Evolutionary conservation across 179 eudicot genomes (phyloP), one percentile per base, ranked within the genome.

Genomic region (Beta corolliflora): DNA sequence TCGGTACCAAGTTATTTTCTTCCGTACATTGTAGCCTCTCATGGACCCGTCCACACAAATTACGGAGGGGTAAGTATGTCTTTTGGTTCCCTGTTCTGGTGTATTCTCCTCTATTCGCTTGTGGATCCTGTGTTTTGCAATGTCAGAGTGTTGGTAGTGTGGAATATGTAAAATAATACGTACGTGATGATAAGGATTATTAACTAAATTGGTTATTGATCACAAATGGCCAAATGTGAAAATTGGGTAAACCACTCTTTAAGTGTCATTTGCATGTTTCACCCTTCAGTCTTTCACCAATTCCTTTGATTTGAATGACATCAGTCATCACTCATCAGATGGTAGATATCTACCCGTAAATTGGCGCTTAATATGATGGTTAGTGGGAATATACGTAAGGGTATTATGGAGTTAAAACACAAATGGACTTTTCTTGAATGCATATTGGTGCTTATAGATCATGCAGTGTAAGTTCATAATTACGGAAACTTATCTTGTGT

Each of bases 21-120:
- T 78, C 99, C 98, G 7, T 95, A 92, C 81, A 86, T 89, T 48
- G 98, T 92, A 81, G 98, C 98, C 76, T 93, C 99, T 84, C 99
- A 95, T 85, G 98, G 99, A 69, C 99, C 98, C 71, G 79, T 95
- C 76, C 92, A 80, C 44, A 90, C 97, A 83, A 89, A 84, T 77
- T 91, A 73, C 84, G 95, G 92, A 91, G 98, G 95, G 97, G 99
- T 95, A 91, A 88, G 92, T 79, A 75, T 77, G 41, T 64, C 25
- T 54, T 60, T 75, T 46, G 31, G 4, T 16, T 60, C 48, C 74
- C n/a, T 13, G 9, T n/a, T n/a, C n/a, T 84, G 71, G 55, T 66
- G 19, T 82, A 50, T 46, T 53, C 23, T 48, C 29, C 54, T 71
- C 21, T 52, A 9, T 31, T 76, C 31, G 31, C 21, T 67, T 25